These are phyloP conservation scores for Cordyceps javanica DNA, from an alignment of 2,329 filamentous ascomycete species.

Conservation along the genomic window DNA sequence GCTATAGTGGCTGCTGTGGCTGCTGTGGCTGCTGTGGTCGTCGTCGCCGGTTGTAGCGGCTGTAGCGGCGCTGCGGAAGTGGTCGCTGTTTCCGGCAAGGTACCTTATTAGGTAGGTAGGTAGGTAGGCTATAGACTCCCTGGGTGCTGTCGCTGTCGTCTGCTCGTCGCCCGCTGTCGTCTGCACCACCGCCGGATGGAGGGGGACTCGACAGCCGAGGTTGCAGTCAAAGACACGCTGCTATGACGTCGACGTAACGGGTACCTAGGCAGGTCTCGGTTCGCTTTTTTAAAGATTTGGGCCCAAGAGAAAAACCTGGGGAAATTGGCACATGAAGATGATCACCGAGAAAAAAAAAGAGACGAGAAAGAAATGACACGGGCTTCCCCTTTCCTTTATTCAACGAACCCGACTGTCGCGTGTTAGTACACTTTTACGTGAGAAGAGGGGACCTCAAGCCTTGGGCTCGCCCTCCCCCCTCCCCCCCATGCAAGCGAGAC, in stretches of 20 bases:
- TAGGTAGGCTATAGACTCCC: too few species aligned
- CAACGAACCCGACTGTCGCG: background rate
- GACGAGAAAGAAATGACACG: background rate
- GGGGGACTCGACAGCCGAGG: slow-evolving; percentile 9
- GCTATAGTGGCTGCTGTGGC: too few species aligned
- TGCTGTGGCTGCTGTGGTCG: too few species aligned
- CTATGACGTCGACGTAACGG: slow-evolving; percentile 2
- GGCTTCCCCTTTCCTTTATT: slow-evolving; percentile 4
- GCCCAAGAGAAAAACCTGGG: background rate
- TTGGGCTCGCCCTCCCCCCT: background rate
- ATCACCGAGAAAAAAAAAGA: background rate
- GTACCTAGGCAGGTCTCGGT: too few species aligned
- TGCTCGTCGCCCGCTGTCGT: background rate
- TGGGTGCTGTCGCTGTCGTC: background rate
- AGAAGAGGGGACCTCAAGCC: slow-evolving; percentile 5
- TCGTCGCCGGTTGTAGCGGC: background rate
- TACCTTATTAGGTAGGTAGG: too few species aligned
- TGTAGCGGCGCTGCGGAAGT: background rate
- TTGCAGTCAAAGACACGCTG: background rate
- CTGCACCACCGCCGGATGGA: background rate
- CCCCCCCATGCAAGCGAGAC: background rate
- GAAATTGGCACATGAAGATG: background rate
- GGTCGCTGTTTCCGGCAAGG: background rate
- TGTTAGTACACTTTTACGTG: slow-evolving; percentile 11
- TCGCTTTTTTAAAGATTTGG: background rate